Conservation (phyloP, 129 eudicot genomes). For the Dittrichia graveolens region DNA sequence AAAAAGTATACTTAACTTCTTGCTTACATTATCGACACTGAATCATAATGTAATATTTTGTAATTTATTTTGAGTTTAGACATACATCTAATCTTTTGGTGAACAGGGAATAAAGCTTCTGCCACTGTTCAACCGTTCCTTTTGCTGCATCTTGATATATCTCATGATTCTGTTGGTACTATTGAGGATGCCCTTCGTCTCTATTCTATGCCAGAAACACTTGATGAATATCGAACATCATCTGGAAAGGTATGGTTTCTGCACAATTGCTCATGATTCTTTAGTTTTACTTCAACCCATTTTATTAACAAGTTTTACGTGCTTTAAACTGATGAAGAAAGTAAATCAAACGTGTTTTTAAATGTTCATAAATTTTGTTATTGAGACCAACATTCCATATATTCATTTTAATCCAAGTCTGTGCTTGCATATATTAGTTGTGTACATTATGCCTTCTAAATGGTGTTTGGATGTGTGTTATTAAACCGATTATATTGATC, state of each 20-base stretch:
- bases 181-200: slow-evolving; percentile 85
- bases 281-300: background rate
- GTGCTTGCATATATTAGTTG: too few species aligned
- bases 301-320: background rate
- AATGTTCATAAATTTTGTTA: too few species aligned
- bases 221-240: slow-evolving; percentile 80
- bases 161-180: slow-evolving; percentile 69
- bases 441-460: too few species aligned
- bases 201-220: slow-evolving; percentile 85
- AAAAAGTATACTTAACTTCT: background rate
- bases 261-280: background rate
- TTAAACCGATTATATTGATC: too few species aligned
- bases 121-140: slow-evolving; percentile 95
- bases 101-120: slow-evolving; percentile 81
- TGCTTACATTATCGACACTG: background rate
- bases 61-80: too few species aligned
- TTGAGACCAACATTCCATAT: too few species aligned
- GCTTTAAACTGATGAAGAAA: too few species aligned
- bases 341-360: too few species aligned
- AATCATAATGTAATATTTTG: too few species aligned
- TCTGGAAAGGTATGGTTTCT: slow-evolving; percentile 60
- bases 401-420: too few species aligned
- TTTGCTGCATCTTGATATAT: slow-evolving; percentile 92
- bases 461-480: too few species aligned
- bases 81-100: background rate